Evolutionary conservation across 148 eudicot genomes (phyloP).

Genomic region (Selenicereus undatus): DNA sequence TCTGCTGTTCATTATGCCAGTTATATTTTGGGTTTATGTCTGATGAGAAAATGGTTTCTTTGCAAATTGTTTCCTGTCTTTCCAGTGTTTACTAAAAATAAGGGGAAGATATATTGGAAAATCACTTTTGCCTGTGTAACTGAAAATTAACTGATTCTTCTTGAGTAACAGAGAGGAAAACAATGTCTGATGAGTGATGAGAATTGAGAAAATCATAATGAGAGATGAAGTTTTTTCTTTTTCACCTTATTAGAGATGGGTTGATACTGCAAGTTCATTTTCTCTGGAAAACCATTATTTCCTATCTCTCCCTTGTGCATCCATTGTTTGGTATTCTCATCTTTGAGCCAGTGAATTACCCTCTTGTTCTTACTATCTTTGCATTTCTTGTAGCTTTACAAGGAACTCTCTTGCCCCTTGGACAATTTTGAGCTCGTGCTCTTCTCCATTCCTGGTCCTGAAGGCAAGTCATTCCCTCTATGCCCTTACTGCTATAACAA

Average conservation of each 20-base stretch:
- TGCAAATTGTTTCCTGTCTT: neutral
- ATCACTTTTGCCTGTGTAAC: too few relatives aligned
- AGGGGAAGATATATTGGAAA: neutral
- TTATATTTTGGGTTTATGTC: neutral
- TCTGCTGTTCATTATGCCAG: neutral
- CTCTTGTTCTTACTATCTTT: neutral
- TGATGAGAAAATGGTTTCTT: neutral
- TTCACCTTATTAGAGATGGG: too few relatives aligned
- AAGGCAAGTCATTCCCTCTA: constrained; percentile 84
- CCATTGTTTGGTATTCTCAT: neutral
- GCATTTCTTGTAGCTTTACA: constrained; percentile 60
- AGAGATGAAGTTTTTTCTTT: neutral
- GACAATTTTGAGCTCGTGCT: constrained; percentile 92
- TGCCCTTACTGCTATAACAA: constrained; percentile 95
- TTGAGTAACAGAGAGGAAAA: too few relatives aligned
- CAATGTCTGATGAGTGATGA: too few relatives aligned
- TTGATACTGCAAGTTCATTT: neutral
- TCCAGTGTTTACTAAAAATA: too few relatives aligned
- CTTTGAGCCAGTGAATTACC: neutral
- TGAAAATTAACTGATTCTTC: too few relatives aligned
- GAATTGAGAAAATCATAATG: too few relatives aligned
- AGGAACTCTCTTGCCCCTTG: constrained; percentile 84
- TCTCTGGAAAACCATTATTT: neutral
- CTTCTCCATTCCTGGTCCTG: constrained; percentile 86
- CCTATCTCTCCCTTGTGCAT: neutral